Conservation (phyloP, 2,329 filamentous ascomycete species). For the Xylaria sp. region DNA sequence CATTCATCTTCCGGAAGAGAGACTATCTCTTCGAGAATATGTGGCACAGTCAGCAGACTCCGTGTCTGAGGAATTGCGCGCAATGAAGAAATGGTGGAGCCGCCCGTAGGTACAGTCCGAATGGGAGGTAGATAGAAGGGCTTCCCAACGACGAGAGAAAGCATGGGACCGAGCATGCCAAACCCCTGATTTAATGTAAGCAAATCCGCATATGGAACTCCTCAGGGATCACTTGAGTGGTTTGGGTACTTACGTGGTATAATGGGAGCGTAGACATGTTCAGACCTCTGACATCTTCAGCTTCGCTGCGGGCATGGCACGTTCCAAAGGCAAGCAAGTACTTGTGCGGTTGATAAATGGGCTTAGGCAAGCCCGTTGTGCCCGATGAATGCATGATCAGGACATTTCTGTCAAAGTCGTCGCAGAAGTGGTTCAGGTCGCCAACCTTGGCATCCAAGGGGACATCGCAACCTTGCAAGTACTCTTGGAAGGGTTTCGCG, state of each 20-base stretch:
- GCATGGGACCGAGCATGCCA: conserved; percentile 28
- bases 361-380: conserved; percentile 33
- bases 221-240: background rate
- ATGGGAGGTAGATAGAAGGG: background rate
- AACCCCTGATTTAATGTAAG: conserved; percentile 23
- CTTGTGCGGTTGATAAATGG: conserved; percentile 20
- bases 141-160: conserved; percentile 9
- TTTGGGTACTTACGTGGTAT: conserved; percentile 23
- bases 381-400: conserved; percentile 33
- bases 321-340: background rate
- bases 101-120: background rate
- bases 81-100: background rate
- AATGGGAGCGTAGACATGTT: conserved; percentile 33
- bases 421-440: conserved; percentile 6
- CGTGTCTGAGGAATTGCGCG: background rate
- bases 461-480: background rate
- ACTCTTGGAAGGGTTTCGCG: background rate
- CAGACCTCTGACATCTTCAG: conserved; percentile 18
- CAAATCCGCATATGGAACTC: background rate
- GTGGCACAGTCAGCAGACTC: conserved; percentile 3
- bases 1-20: background rate
- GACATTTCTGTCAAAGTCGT: conserved; percentile 22
- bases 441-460: background rate
- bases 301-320: background rate
- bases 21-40: background rate